A percentile compares a stretch with the other conserved stretches of the same genome.
Conservation (phyloP, 495 filamentous ascomycete species). For the Xylaria flabelliformis region DNA sequence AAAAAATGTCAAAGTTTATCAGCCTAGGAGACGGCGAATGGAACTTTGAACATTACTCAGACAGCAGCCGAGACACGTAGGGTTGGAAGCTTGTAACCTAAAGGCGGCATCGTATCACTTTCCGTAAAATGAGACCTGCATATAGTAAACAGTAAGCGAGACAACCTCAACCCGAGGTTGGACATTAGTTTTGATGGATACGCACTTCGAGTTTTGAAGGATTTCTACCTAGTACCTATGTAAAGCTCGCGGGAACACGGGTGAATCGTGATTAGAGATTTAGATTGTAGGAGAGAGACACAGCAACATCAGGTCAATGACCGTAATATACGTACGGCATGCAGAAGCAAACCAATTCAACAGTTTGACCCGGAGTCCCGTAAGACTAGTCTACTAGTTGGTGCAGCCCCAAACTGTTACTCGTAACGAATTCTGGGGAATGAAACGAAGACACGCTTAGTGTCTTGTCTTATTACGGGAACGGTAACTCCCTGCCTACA, state of each 20-base stretch:
- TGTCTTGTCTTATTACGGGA: neutral
- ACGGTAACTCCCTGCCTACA: constrained; percentile 10
- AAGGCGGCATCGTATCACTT: neutral
- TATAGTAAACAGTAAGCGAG: neutral
- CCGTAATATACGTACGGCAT: neutral
- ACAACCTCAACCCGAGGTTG: neutral
- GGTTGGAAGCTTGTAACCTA: neutral
- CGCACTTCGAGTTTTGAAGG: neutral
- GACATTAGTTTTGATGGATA: neutral
- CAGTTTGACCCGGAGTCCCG: neutral
- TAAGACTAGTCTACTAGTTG: neutral
- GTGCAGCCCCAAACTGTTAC: neutral
- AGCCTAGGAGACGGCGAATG: neutral
- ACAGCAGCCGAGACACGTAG: neutral
- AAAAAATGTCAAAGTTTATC: no score
- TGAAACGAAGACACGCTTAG: neutral
- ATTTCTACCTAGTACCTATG: neutral
- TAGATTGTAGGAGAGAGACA: neutral
- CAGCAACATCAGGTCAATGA: neutral
- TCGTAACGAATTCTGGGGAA: constrained; percentile 16
- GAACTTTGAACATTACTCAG: neutral
- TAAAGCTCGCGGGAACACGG: neutral
- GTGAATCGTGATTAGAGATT: no score
- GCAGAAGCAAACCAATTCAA: neutral
- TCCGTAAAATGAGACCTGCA: neutral